Evolutionary conservation across 331 rosid genomes (phyloP).

Genomic region (Stylosanthes scabra): DNA sequence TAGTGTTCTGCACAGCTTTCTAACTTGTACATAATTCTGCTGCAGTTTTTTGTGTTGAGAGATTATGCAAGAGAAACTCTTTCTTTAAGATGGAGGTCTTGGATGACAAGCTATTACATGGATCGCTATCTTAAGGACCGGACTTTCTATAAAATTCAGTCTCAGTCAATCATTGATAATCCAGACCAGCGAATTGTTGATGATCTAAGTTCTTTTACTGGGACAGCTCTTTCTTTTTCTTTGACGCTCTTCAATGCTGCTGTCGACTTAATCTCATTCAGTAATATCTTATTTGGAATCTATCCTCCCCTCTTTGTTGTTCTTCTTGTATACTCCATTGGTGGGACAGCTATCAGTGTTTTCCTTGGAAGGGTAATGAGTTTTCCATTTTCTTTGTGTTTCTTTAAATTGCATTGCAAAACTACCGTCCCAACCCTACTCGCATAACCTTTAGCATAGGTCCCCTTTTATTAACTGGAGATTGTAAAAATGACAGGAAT

Average conservation of each 20-base stretch:
- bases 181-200: slow-evolving; percentile 98
- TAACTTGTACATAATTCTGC: slow-evolving; percentile 16
- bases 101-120: slow-evolving; percentile 96
- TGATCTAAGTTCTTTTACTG: slow-evolving; percentile 88
- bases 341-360: slow-evolving; percentile 88
- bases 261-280: slow-evolving; percentile 88
- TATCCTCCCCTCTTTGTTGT: slow-evolving; percentile 91
- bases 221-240: slow-evolving; percentile 80
- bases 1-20: slow-evolving; percentile 33
- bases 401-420: slow-evolving; percentile 26
- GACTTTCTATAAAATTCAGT: slow-evolving; percentile 90
- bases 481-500: slow-evolving; percentile 61
- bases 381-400: not conserved
- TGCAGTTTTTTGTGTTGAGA: slow-evolving; percentile 89
- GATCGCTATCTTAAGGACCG: slow-evolving; percentile 85
- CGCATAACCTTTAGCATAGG: slow-evolving; percentile 5
- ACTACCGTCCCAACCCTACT: not conserved
- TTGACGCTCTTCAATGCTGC: slow-evolving; percentile 79
- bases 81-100: slow-evolving; percentile 96
- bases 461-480: slow-evolving; percentile 20
- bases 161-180: slow-evolving; percentile 88
- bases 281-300: slow-evolving; percentile 89
- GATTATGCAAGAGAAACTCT: slow-evolving; percentile 89
- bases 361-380: slow-evolving; percentile 80
- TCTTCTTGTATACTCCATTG: slow-evolving; percentile 87